Conservation (phyloP, 176 grass and related monocot species). For the Zizania latifolia region DNA sequence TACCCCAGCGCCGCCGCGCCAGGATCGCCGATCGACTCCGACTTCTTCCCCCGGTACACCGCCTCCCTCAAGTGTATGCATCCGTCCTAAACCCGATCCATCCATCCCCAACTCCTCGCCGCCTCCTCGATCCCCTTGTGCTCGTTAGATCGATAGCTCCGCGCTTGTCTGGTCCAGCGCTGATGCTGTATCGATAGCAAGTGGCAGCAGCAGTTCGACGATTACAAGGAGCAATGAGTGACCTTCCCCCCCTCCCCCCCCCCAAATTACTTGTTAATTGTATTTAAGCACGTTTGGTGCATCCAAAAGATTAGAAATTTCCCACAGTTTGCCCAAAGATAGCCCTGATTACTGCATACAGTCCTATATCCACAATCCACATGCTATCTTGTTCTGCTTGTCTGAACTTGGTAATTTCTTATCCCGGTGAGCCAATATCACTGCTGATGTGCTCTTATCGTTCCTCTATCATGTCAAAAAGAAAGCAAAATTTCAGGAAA, state of each 20-base stretch:
- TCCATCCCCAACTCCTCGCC: not conserved
- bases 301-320: not conserved
- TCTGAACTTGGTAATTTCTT: too few species aligned
- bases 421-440: not conserved
- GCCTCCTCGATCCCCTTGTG: not conserved
- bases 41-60: conserved; percentile 76
- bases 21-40: conserved; percentile 67
- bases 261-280: too few species aligned
- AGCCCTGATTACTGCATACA: not conserved
- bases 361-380: not conserved
- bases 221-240: too few species aligned
- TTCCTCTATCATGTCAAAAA: not conserved
- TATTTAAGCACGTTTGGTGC: not conserved
- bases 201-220: conserved; percentile 81
- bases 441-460: not conserved
- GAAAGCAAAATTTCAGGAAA: not conserved
- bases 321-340: not conserved
- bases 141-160: not conserved
- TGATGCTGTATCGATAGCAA: conserved; percentile 47
- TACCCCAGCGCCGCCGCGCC: conserved; percentile 59
- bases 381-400: not conserved
- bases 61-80: conserved; percentile 80
- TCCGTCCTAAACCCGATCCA: not conserved
- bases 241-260: too few species aligned
- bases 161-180: not conserved